A percentile compares a stretch with the other conserved stretches of the same genome.
phyloP scores from a whole-genome alignment of 192 early-diverging fungal species.

The Backusella macrospora region DNA sequence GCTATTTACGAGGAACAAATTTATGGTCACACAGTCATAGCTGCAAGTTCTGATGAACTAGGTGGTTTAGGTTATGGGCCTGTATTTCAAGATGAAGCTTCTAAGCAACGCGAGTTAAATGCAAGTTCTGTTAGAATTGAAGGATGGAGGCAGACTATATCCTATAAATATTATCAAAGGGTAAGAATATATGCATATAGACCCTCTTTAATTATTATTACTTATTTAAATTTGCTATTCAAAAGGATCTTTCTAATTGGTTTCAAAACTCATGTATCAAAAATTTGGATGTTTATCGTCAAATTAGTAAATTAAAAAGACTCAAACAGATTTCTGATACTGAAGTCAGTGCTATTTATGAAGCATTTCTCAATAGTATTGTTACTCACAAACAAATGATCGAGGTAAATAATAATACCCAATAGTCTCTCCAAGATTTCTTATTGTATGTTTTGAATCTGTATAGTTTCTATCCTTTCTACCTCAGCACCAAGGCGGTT shows the following conservation, averaged over 20 bases:
- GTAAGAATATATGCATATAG: constrained; percentile 32
- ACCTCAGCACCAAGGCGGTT: constrained; percentile 80
- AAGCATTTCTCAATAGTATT: constrained; percentile 66
- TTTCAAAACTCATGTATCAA: constrained; percentile 59
- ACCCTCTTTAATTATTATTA: neutral
- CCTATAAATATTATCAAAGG: constrained; percentile 70
- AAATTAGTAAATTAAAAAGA: constrained; percentile 60
- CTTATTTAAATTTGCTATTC: constrained; percentile 18
- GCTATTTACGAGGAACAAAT: constrained; percentile 77
- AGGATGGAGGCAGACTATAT: constrained; percentile 81
- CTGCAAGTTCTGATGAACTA: constrained; percentile 42
- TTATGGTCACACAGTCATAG: constrained; percentile 64
- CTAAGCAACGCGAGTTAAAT: constrained; percentile 67
- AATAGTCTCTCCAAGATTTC: neutral
- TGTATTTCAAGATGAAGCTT: constrained; percentile 71
- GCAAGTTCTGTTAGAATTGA: constrained; percentile 81
- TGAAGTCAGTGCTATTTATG: constrained; percentile 70
- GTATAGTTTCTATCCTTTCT: constrained; percentile 66
- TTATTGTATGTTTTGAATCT: neutral
- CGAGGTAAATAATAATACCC: constrained; percentile 53
- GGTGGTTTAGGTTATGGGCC: constrained; percentile 65
- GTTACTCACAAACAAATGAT: constrained; percentile 77
- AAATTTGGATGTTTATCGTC: constrained; percentile 72
- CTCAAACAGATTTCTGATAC: constrained; percentile 55
- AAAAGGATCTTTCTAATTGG: constrained; percentile 62